Conservation (phyloP, 2,329 filamentous ascomycete species). For the Aspergillus fijiensis region DNA sequence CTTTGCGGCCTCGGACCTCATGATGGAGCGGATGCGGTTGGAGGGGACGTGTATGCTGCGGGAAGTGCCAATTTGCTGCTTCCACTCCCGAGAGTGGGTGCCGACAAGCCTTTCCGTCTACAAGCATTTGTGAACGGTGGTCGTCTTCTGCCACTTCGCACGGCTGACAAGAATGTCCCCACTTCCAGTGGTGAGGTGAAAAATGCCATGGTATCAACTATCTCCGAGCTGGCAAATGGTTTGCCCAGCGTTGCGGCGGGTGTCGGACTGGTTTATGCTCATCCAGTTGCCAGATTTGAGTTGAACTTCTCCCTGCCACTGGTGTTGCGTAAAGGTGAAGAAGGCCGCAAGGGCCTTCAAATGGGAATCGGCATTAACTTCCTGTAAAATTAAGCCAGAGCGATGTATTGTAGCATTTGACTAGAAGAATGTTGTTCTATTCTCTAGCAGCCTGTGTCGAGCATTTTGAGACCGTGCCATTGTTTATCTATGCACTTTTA, state of each 20-base stretch:
- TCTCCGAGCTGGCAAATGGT: constrained; percentile 70
- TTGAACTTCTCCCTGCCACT: constrained; percentile 91
- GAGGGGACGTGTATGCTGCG: constrained; percentile 88
- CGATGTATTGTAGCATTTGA: not conserved
- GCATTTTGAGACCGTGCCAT: not conserved
- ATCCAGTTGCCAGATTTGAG: constrained; percentile 90
- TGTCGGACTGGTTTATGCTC: constrained; percentile 88
- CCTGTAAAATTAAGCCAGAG: constrained; percentile 57
- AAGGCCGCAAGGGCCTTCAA: constrained; percentile 85
- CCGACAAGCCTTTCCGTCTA: constrained; percentile 79
- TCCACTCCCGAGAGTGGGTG: constrained; percentile 77
- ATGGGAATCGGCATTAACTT: constrained; percentile 98
- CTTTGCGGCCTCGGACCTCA: constrained; percentile 84
- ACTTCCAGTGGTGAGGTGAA: constrained; percentile 51
- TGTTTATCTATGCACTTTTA: not conserved
- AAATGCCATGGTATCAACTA: constrained; percentile 54
- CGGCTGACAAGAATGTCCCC: constrained; percentile 47
- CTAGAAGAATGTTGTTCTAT: not conserved
- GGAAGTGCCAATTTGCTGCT: constrained; percentile 82
- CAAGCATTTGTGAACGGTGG: constrained; percentile 93
- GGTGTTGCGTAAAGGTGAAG: constrained; percentile 77
- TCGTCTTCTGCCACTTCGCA: constrained; percentile 73
- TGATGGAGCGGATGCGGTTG: constrained; percentile 80
- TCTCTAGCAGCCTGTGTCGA: not conserved
- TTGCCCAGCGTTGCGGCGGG: constrained; percentile 84